phyloP scores from a whole-genome alignment of 345 rosid species.

The Psidium friedrichsthalianum region DNA sequence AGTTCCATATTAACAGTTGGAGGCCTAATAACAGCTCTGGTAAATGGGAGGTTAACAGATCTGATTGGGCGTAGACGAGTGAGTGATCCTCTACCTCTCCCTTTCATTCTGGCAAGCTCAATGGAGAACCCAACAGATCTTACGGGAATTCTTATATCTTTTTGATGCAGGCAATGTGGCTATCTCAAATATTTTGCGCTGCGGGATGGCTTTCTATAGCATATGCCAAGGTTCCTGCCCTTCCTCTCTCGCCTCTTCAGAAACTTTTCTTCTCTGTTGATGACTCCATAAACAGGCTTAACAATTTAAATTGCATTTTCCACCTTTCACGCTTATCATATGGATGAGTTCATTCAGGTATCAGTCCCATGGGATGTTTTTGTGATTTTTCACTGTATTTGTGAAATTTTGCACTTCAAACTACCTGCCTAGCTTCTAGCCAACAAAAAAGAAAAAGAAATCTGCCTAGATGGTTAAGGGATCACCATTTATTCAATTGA shows the following conservation, averaged over 20 bases:
- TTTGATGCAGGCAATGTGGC: slow-evolving; percentile 42
- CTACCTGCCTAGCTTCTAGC: neutral
- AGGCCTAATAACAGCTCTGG: slow-evolving; percentile 15
- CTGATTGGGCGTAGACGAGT: slow-evolving; percentile 21
- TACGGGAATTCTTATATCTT: too few species aligned
- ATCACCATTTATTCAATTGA: neutral
- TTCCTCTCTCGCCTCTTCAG: neutral
- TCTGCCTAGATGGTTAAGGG: neutral
- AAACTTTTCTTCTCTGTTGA: neutral
- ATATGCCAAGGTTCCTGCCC: slow-evolving; percentile 20
- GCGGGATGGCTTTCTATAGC: slow-evolving; percentile 47
- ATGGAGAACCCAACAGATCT: neutral
- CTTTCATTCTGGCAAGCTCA: neutral
- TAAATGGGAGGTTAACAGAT: slow-evolving; percentile 22
- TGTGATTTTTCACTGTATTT: neutral
- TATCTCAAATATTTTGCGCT: slow-evolving; percentile 26
- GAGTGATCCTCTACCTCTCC: neutral
- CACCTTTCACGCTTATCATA: neutral
- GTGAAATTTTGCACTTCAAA: neutral
- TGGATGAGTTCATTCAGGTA: neutral
- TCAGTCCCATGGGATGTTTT: neutral
- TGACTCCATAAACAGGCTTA: neutral
- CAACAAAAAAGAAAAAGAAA: too few species aligned
- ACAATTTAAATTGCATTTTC: neutral
- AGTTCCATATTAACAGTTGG: slow-evolving; percentile 22